Evolutionary conservation across 108 stramenopile genomes (phyloP).

Genomic region (Cyclotella choctawhatcheeana): DNA sequence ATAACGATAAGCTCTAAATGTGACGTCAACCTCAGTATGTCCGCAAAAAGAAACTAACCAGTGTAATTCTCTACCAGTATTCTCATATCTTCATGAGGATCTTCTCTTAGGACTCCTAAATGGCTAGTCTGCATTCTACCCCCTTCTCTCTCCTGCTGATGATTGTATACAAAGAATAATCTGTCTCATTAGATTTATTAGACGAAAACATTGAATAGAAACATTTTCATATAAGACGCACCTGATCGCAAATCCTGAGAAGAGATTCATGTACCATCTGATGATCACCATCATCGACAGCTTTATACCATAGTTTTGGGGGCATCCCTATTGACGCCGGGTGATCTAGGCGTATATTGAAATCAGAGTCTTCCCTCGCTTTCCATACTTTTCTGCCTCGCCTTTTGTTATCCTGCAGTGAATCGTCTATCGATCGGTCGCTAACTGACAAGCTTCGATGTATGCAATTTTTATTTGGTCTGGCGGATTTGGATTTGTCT

Average conservation of each 20-base stretch:
- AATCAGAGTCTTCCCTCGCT: slow-evolving; percentile 8
- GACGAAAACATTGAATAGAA: not conserved
- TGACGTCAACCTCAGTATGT: not conserved
- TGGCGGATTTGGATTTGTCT: too few relatives aligned
- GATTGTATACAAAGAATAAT: not conserved
- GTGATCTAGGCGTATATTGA: not conserved
- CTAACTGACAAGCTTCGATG: too few relatives aligned
- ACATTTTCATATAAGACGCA: slow-evolving; percentile 1
- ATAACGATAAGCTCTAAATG: not conserved
- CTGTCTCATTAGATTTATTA: slow-evolving; percentile 1
- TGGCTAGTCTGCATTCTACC: slow-evolving; percentile 72
- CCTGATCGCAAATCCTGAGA: slow-evolving; percentile 50
- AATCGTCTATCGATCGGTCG: not conserved
- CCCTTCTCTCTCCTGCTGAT: slow-evolving; percentile 62
- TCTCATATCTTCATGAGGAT: slow-evolving; percentile 92
- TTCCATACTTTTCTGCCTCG: slow-evolving; percentile 46
- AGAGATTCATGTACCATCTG: slow-evolving; percentile 32
- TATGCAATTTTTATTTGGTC: too few relatives aligned
- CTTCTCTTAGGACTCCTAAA: slow-evolving; percentile 80
- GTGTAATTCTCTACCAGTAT: slow-evolving; percentile 91
- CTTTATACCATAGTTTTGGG: slow-evolving; percentile 31
- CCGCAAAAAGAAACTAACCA: slow-evolving; percentile 11
- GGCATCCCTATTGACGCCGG: not conserved
- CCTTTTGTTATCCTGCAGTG: slow-evolving; percentile 1
- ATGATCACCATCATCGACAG: slow-evolving; percentile 44